Percentiles rank a stretch among this genome's conserved stretches.
Conservation (phyloP, 306 rosid genomes). For the Parietaria judaica region DNA sequence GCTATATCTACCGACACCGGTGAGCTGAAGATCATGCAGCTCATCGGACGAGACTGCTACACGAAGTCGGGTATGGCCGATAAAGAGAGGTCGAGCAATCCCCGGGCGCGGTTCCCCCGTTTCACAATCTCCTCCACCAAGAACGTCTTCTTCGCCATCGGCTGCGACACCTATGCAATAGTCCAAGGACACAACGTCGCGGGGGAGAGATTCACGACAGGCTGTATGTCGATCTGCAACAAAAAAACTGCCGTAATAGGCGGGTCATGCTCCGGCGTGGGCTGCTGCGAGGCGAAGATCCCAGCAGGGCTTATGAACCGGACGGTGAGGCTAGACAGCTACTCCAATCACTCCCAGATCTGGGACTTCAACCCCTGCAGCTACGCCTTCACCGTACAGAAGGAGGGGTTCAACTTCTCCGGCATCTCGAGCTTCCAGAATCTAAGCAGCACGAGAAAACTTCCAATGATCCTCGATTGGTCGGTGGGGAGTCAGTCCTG, state of each 20-base stretch:
- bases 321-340: neutral
- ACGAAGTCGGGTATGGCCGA: neutral
- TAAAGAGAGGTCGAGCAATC: neutral
- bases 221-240: neutral
- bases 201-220: neutral
- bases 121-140: neutral
- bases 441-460: neutral
- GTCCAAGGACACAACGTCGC: neutral
- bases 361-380: slow-evolving; percentile 11
- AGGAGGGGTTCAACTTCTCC: slow-evolving; percentile 4
- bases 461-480: slow-evolving; percentile 20
- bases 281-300: slow-evolving; percentile 17
- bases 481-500: slow-evolving; percentile 12
- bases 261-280: slow-evolving; percentile 15
- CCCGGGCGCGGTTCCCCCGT: neutral
- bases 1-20: neutral
- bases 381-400: slow-evolving; percentile 15
- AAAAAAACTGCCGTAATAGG: neutral
- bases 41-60: neutral
- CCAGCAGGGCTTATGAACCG: slow-evolving; percentile 13
- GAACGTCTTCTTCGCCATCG: slow-evolving; percentile 11
- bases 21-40: neutral
- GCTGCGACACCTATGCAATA: neutral
- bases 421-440: neutral
- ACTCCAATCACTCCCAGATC: neutral